Evolutionary conservation across 2,329 filamentous ascomycete species (phyloP), one percentile per base, ranked within the genome.

Genomic region (Colletotrichum kahawae): DNA sequence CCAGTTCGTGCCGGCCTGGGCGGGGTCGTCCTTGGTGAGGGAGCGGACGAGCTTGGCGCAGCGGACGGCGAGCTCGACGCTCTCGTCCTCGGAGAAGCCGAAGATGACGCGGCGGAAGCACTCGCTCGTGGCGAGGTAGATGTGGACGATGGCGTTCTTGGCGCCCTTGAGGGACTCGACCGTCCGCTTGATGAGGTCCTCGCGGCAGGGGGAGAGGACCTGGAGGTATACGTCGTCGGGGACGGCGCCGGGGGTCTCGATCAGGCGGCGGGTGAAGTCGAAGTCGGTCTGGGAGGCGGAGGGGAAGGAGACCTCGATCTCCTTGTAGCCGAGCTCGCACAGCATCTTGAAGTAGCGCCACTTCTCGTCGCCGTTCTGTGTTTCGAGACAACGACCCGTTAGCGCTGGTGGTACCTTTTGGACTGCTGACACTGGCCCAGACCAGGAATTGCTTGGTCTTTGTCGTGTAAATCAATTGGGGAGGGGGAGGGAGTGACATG

Each of bases 341-440:
- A 98, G 92, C 95, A 98, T 97, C 86, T 96, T 93, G 89, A 98
- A 98, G 89, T 96, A 98, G 76, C 90, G 89, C 92, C 94, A 97
- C 87, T 98, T 98, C 88, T 98, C 95, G 64, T 98, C 95, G 79
- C 95, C 95, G 82, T 95, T 97, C 95, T 97, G 80, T 77, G 71
- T 31, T 16, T 36, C 48, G 21, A 34, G 24, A 43, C n/a, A 16
- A 21, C 16, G 10, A 14, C 24, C 24, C 51, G 65, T 72, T 27
- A 69, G 65, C 33, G 31, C 16, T 65, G 21, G 69, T 56, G 31
- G 8, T 48, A 27, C 68, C 24, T 24, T 43, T 38, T 14, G 10
- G 9, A 8, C 60, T 21, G 8, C 56, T 48, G 43, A 13, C 9
- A n/a, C 43, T 48, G 43, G n/a, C 18, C 18, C 9, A 21, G 43